Conservation (phyloP, 2,329 filamentous ascomycete species). For the Tolypocladium tropicale region DNA sequence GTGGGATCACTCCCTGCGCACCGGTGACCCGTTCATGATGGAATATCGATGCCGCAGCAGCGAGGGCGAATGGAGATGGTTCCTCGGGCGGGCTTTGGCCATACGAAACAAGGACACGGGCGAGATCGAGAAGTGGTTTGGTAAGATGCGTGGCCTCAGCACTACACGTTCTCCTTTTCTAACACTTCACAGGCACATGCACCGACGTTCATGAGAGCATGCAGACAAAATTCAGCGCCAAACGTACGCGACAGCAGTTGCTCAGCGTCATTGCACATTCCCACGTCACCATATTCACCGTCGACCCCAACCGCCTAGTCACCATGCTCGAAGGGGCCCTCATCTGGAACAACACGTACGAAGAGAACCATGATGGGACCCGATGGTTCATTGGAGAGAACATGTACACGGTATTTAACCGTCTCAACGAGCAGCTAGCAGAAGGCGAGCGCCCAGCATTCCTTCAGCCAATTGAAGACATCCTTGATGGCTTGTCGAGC, state of each 20-base stretch:
- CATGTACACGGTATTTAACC: conserved; percentile 54
- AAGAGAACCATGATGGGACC: conserved; percentile 27
- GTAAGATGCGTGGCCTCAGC: conserved; percentile 21
- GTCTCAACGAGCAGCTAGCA: conserved; percentile 30
- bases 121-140: conserved; percentile 69
- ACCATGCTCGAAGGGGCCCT: conserved; percentile 62
- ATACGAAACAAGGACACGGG: conserved; percentile 55
- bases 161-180: background rate
- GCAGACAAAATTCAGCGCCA: conserved; percentile 54
- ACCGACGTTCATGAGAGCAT: conserved; percentile 72
- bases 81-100: conserved; percentile 62
- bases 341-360: conserved; percentile 38
- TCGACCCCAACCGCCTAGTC: conserved; percentile 50
- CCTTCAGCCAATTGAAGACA: conserved; percentile 48
- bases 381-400: conserved; percentile 48
- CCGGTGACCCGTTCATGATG: conserved; percentile 57
- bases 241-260: conserved; percentile 58
- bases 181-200: conserved; percentile 41
- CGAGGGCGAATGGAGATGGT: conserved; percentile 68
- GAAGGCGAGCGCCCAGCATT: conserved; percentile 37
- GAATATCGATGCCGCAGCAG: conserved; percentile 61
- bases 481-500: conserved; percentile 48
- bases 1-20: conserved; percentile 54
- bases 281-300: conserved; percentile 65
- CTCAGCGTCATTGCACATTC: conserved; percentile 65